Conservation (phyloP, 768 basidiomycete species). For the Strobilomyces echinocephalus region DNA sequence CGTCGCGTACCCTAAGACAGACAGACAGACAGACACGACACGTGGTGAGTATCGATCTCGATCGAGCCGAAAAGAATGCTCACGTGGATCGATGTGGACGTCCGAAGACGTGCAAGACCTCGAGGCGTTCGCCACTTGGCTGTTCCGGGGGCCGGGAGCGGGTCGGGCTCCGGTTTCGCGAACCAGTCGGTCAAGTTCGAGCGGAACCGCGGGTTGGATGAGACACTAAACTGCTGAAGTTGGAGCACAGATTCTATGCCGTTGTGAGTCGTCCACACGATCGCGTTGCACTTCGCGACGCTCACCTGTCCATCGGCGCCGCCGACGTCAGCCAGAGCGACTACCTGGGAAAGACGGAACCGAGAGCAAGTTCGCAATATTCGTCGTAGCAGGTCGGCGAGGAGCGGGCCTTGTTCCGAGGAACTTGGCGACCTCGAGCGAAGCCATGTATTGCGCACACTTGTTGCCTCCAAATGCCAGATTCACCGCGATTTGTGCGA, state of each 20-base stretch:
- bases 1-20: no score
- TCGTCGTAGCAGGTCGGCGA: slow-evolving; percentile 32
- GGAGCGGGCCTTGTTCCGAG: slow-evolving; percentile 39
- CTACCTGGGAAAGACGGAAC: slow-evolving; percentile 42
- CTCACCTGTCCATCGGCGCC: slow-evolving; percentile 46
- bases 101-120: slow-evolving; percentile 46
- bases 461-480: slow-evolving; percentile 33
- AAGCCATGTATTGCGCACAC: slow-evolving; percentile 36
- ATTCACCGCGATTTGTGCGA: slow-evolving; percentile 34
- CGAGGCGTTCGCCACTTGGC: slow-evolving; percentile 41
- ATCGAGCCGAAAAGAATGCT: no score
- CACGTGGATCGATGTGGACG: no score
- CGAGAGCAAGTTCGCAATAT: slow-evolving; percentile 33
- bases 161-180: slow-evolving; percentile 44
- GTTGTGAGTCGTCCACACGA: background rate
- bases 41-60: background rate
- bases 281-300: background rate
- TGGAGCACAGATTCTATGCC: slow-evolving; percentile 30
- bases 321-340: slow-evolving; percentile 40
- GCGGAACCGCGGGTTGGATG: slow-evolving; percentile 34
- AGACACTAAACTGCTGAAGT: slow-evolving; percentile 34
- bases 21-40: slow-evolving; percentile 37
- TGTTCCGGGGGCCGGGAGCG: slow-evolving; percentile 36
- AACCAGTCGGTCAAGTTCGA: slow-evolving; percentile 45
- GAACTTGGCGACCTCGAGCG: slow-evolving; percentile 38